phyloP scores from a whole-genome alignment of 768 basidiomycete species.

The Tremella fuciformis region DNA sequence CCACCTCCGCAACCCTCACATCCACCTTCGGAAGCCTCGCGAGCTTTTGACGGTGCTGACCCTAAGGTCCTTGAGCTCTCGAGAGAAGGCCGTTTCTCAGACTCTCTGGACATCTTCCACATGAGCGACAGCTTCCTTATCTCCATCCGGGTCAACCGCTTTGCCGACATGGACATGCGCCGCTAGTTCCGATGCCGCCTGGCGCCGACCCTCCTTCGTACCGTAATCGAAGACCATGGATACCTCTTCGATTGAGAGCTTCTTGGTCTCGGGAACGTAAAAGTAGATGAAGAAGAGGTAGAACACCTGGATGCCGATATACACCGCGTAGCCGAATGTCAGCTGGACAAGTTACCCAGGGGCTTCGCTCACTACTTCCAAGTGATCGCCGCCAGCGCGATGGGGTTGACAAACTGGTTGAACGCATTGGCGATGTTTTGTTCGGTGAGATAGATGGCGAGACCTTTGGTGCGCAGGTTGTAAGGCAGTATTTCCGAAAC shows the following conservation, averaged over 20 bases:
- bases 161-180: too few species aligned
- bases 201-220: constrained; percentile 5
- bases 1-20: too few species aligned
- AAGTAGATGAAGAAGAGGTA: constrained; percentile 19
- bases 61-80: too few species aligned
- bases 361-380: neutral
- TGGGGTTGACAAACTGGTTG: constrained; percentile 23
- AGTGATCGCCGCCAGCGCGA: neutral
- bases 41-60: too few species aligned
- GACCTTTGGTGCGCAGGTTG: constrained; percentile 76
- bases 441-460: constrained; percentile 57
- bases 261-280: constrained; percentile 28
- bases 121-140: too few species aligned
- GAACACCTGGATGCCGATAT: constrained; percentile 19
- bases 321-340: constrained; percentile 14
- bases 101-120: too few species aligned
- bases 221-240: constrained; percentile 16
- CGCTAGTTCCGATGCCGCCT: too few species aligned
- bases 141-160: too few species aligned
- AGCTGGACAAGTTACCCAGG: too few species aligned
- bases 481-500: constrained; percentile 57
- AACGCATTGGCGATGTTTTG: constrained; percentile 23
- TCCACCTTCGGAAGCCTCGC: too few species aligned
- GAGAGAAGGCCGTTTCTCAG: too few species aligned
- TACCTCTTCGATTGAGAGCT: constrained; percentile 16